Evolutionary conservation across 179 eudicot genomes (phyloP).

Genomic region (Gypsophila paniculata): DNA sequence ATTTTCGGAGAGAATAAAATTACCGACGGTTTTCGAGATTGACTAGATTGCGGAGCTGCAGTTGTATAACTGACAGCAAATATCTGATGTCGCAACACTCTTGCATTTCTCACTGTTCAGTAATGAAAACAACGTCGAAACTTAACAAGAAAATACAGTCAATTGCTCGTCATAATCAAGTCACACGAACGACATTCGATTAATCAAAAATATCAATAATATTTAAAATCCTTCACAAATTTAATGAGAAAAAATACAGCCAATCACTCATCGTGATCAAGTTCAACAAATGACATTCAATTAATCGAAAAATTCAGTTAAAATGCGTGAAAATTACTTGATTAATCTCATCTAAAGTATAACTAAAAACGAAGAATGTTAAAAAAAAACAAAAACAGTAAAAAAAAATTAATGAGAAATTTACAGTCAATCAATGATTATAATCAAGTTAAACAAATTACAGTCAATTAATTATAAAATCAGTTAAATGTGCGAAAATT

Average conservation of each 20-base stretch:
- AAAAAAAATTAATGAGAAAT: no score
- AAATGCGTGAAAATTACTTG: background rate
- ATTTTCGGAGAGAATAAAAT: background rate
- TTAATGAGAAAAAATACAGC: no score
- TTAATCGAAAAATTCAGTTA: no score
- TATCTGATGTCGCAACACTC: conserved; percentile 30
- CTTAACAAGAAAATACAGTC: background rate
- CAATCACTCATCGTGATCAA: background rate
- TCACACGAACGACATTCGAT: background rate
- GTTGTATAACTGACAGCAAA: conserved; percentile 36
- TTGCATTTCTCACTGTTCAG: conserved; percentile 27
- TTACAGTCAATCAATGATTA: no score
- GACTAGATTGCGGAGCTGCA: conserved; percentile 31
- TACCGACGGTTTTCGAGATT: conserved; percentile 30
- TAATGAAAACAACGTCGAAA: background rate
- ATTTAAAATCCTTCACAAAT: no score
- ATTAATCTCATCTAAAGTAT: background rate
- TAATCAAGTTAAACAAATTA: no score
- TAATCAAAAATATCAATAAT: background rate
- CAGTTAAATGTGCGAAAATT: no score
- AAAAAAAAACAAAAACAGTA: no score
- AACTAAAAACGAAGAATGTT: background rate
- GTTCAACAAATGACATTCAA: no score
- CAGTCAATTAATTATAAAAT: no score
- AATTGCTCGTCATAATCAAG: conserved; percentile 1